Conservation (phyloP, 257 asterid species). For the Ilex asprella region DNA sequence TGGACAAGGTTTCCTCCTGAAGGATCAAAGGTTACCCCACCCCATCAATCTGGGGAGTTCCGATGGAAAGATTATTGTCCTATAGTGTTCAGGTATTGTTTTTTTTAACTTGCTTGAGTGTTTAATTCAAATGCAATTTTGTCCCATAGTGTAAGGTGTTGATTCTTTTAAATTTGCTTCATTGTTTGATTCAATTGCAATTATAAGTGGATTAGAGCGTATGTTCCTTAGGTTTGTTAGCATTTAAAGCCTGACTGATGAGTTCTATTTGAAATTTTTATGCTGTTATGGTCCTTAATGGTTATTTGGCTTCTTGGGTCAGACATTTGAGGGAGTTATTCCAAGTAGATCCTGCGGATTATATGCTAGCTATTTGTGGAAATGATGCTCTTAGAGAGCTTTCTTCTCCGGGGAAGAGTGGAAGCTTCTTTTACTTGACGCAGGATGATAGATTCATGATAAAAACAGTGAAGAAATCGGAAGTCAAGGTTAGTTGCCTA, state of each 20-base stretch:
- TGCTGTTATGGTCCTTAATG: neutral
- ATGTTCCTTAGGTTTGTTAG: neutral
- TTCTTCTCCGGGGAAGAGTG: constrained; percentile 33
- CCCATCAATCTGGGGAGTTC: constrained; percentile 22
- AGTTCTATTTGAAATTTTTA: neutral
- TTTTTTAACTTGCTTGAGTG: neutral
- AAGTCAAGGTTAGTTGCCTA: constrained; percentile 27
- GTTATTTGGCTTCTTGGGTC: neutral
- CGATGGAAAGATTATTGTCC: constrained; percentile 31
- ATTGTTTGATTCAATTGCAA: neutral
- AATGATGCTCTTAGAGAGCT: constrained; percentile 25
- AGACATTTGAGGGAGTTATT: constrained; percentile 24
- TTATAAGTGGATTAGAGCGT: neutral
- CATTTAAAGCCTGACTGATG: neutral
- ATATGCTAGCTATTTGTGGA: constrained; percentile 28
- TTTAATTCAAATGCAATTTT: neutral
- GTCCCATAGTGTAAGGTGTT: constrained; percentile 18
- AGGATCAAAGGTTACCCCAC: constrained; percentile 24
- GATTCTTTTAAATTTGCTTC: neutral
- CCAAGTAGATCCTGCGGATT: constrained; percentile 26
- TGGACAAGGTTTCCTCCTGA: constrained; percentile 29
- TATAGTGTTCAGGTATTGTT: constrained; percentile 22
- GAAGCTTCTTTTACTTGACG: constrained; percentile 25
- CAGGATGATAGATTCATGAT: constrained; percentile 27
- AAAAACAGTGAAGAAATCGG: constrained; percentile 26